A percentile compares a stretch with the other conserved stretches of the same genome.
Evolutionary conservation across 1,139 yeast species (phyloP).

Genomic region (Hyphopichia pseudoburtonii): DNA sequence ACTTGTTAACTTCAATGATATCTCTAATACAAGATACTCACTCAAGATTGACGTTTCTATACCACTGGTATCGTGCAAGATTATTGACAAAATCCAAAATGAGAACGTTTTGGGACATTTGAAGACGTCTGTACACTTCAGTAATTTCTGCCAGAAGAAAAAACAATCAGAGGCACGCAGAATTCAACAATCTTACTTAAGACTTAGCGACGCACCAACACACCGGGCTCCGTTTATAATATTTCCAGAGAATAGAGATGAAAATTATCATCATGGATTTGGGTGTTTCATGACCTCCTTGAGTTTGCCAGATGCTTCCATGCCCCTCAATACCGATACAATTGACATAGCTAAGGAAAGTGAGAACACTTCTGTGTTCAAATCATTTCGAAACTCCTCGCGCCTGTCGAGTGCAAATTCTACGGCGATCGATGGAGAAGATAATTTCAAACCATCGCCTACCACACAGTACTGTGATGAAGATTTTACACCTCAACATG

Average conservation of each 20-base stretch:
- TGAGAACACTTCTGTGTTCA: slow-evolving; percentile 2
- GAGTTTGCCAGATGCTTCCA: slow-evolving; percentile 63
- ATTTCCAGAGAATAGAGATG: slow-evolving; percentile 46
- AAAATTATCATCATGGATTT: slow-evolving; percentile 43
- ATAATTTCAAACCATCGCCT: slow-evolving; percentile 22
- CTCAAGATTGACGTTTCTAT: slow-evolving; percentile 51
- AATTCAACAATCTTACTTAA: slow-evolving; percentile 65
- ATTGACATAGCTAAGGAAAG: not conserved
- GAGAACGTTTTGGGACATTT: slow-evolving; percentile 30
- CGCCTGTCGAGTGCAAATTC: not conserved
- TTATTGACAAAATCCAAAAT: slow-evolving; percentile 21
- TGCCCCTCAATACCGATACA: slow-evolving; percentile 48
- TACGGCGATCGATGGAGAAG: not conserved
- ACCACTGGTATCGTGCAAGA: slow-evolving; percentile 40
- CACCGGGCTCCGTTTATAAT: slow-evolving; percentile 76
- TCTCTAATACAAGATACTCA: slow-evolving; percentile 67
- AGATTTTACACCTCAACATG: slow-evolving; percentile 45
- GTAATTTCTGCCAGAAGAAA: slow-evolving; percentile 59
- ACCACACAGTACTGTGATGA: slow-evolving; percentile 38
- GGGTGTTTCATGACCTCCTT: slow-evolving; percentile 62
- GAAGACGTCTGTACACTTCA: slow-evolving; percentile 53
- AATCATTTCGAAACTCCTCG: not conserved
- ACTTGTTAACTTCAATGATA: slow-evolving; percentile 58
- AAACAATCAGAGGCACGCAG: slow-evolving; percentile 47
- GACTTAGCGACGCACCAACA: slow-evolving; percentile 76